These are phyloP conservation scores for Mycena leptocephala DNA, from an alignment of 768 basidiomycete species.

Conservation along the genomic window DNA sequence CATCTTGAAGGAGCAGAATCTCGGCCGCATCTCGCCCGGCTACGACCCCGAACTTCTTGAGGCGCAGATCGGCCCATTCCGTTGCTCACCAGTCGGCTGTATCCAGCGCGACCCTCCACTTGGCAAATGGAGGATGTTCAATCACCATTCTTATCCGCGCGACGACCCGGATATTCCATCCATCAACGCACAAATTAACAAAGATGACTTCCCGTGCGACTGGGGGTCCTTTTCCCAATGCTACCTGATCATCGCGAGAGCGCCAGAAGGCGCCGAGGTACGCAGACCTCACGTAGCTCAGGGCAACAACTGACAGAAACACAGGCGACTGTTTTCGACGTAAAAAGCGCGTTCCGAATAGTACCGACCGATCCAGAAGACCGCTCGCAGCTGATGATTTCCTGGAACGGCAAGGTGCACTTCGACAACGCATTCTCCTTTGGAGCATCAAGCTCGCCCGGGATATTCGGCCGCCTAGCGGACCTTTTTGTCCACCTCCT, in stretches of 20 bases:
- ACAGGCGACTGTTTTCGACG: not conserved
- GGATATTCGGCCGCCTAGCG: not conserved
- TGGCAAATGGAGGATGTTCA: conserved; percentile 20
- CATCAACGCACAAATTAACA: conserved; percentile 29
- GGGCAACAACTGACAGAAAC: too few species aligned
- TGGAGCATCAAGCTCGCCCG: not conserved
- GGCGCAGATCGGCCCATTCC: conserved; percentile 27
- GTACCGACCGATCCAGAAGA: not conserved
- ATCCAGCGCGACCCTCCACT: not conserved
- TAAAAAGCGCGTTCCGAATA: not conserved
- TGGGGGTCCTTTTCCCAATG: conserved; percentile 37
- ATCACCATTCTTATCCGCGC: conserved; percentile 37
- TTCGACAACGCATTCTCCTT: not conserved
- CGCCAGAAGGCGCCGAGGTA: conserved; percentile 23
- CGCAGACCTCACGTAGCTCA: too few species aligned
- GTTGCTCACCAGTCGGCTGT: conserved; percentile 19
- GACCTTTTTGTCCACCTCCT: not conserved
- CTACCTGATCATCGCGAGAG: not conserved
- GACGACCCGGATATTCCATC: conserved; percentile 1
- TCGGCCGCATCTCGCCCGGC: not conserved
- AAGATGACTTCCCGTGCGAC: conserved; percentile 27
- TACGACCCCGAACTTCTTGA: conserved; percentile 13
- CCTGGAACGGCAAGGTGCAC: not conserved
- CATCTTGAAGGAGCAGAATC: not conserved
- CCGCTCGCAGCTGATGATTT: not conserved